Evolutionary conservation across 805 yeast species (phyloP).

Genomic region (Saturnispora sekii): DNA sequence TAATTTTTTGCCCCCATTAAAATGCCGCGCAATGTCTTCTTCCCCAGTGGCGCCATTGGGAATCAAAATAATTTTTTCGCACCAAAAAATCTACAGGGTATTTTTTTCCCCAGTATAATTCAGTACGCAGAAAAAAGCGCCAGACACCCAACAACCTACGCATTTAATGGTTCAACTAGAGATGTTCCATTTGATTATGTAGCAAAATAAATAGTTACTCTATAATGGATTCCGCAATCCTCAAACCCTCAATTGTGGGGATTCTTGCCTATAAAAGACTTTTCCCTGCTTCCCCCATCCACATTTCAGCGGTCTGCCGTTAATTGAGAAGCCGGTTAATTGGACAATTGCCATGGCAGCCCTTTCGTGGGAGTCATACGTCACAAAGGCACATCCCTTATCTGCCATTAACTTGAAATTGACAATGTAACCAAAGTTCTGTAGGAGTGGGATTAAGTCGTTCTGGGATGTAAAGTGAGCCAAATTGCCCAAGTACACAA

Average conservation of each 20-base stretch:
- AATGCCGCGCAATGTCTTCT: no score
- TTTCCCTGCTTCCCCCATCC: constrained; percentile 67
- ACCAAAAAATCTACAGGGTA: no score
- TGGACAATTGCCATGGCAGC: constrained; percentile 86
- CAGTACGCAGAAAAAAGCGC: no score
- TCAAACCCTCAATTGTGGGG: constrained; percentile 3
- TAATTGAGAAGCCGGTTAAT: constrained; percentile 56
- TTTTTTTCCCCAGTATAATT: no score
- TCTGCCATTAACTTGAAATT: constrained; percentile 76
- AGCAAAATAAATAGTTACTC: neutral
- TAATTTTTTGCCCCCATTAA: no score
- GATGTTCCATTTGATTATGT: neutral
- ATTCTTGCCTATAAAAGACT: constrained; percentile 1
- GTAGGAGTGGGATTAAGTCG: constrained; percentile 65
- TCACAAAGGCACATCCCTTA: constrained; percentile 81
- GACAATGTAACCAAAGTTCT: constrained; percentile 72
- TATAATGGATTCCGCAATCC: neutral
- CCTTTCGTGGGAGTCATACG: constrained; percentile 76
- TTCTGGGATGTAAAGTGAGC: constrained; percentile 66
- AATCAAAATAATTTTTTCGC: no score
- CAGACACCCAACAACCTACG: no score
- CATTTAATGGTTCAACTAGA: no score
- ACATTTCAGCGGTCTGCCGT: constrained; percentile 70
- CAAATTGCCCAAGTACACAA: constrained; percentile 80
- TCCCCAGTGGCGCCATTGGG: no score